Evolutionary conservation across 2,329 filamentous ascomycete genomes (phyloP).

Genomic region (Penicillium paneum): DNA sequence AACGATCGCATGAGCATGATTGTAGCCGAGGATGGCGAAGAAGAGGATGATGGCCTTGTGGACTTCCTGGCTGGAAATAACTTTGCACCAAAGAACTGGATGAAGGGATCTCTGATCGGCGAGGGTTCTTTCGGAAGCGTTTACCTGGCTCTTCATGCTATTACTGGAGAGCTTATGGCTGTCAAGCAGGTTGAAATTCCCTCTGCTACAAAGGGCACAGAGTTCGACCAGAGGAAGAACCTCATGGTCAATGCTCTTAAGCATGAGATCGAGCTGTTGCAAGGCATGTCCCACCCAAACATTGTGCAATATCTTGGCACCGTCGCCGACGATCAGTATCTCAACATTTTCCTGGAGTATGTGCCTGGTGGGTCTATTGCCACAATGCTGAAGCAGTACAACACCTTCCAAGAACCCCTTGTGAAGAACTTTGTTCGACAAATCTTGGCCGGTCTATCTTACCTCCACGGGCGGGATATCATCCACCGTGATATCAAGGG

Average conservation of each 20-base stretch:
- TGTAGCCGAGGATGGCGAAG: conserved; percentile 85
- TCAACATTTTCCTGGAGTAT: conserved; percentile 99
- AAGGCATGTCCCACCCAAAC: conserved; percentile 91
- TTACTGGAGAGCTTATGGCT: conserved; percentile 94
- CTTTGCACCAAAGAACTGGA: conserved; percentile 97
- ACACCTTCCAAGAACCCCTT: conserved; percentile 85
- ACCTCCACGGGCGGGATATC: conserved; percentile 90
- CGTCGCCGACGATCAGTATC: conserved; percentile 81
- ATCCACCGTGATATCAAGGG: conserved; percentile 99
- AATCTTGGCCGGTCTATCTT: conserved; percentile 87
- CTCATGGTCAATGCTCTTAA: conserved; percentile 97
- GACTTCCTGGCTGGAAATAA: conserved; percentile 90
- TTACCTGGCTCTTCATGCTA: conserved; percentile 88
- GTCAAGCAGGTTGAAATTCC: conserved; percentile 97
- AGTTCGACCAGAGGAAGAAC: conserved; percentile 87
- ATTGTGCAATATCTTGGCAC: conserved; percentile 98
- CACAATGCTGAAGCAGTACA: conserved; percentile 98
- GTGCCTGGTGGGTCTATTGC: conserved; percentile 96
- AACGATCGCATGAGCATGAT: conserved; percentile 81
- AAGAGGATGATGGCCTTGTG: conserved; percentile 57
- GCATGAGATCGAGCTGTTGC: conserved; percentile 89
- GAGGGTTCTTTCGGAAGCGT: conserved; percentile 96
- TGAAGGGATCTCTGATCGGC: conserved; percentile 96
- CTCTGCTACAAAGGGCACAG: conserved; percentile 69
- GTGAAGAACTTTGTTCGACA: conserved; percentile 96